Conservation (phyloP, 164 flowering plant genomes). For the Sedum album region DNA sequence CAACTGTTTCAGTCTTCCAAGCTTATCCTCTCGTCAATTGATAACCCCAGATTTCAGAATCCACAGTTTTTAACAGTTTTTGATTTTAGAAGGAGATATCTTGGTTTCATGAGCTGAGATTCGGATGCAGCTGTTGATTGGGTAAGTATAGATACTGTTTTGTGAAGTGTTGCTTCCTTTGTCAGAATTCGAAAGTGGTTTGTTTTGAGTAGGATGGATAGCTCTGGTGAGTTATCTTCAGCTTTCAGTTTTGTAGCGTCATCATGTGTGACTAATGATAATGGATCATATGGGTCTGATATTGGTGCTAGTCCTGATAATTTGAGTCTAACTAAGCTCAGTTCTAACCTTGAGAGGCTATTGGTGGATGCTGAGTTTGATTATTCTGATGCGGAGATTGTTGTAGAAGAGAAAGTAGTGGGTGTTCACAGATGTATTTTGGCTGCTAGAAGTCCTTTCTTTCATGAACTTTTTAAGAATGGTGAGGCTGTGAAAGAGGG, state of each 20-base stretch:
- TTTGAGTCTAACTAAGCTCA: constrained; percentile 46
- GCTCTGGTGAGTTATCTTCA: constrained; percentile 39
- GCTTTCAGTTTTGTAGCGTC: constrained; percentile 57
- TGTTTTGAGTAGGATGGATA: constrained; percentile 19
- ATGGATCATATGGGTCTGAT: constrained; percentile 33
- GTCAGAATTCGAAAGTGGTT: neutral
- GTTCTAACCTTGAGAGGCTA: constrained; percentile 45
- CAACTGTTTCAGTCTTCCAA: neutral
- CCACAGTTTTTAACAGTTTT: neutral
- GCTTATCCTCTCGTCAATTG: no score
- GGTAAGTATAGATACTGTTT: neutral
- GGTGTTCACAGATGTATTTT: constrained; percentile 61
- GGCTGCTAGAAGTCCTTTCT: constrained; percentile 55
- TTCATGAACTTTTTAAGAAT: constrained; percentile 35
- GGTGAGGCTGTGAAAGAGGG: constrained; percentile 23
- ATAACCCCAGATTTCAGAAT: neutral
- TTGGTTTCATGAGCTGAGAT: neutral
- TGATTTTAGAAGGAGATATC: no score
- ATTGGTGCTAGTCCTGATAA: constrained; percentile 29
- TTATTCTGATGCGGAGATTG: constrained; percentile 50
- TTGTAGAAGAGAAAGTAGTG: constrained; percentile 42
- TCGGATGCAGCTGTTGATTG: neutral
- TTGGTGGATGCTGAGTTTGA: constrained; percentile 29
- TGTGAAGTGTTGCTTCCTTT: neutral
- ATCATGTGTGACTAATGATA: constrained; percentile 50